phyloP scores from a whole-genome alignment of 2,329 filamentous ascomycete species.

The Fusarium concolor region DNA sequence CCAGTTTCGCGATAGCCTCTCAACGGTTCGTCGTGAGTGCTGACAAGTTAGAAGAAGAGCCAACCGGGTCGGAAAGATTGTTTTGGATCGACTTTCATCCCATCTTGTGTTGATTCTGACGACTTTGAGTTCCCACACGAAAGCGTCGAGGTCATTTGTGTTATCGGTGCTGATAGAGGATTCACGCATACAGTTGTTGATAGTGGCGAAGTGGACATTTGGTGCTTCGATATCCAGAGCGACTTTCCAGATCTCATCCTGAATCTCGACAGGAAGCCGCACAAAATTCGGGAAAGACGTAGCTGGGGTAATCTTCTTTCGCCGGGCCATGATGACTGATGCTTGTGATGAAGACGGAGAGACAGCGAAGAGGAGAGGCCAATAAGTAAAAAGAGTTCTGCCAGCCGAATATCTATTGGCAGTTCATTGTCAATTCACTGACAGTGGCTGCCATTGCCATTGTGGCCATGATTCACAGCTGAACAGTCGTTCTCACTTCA shows the following conservation, averaged over 20 bases:
- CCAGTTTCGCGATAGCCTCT: background rate
- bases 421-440: too few relatives aligned
- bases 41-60: background rate
- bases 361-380: too few relatives aligned
- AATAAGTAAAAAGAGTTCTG: too few relatives aligned
- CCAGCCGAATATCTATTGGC: too few relatives aligned
- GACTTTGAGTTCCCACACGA: background rate
- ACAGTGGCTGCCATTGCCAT: too few relatives aligned
- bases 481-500: too few relatives aligned
- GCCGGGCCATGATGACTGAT: background rate
- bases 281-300: background rate
- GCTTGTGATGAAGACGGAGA: too few relatives aligned
- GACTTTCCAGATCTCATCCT: conserved; percentile 6
- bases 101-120: background rate
- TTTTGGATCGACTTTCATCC: background rate
- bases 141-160: too few relatives aligned
- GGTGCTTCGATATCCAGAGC: background rate
- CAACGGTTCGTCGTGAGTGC: background rate
- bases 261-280: background rate
- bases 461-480: too few relatives aligned
- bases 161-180: too few relatives aligned
- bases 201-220: background rate
- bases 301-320: background rate
- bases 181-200: background rate
- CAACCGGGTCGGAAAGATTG: background rate